Base-by-base conservation (phyloP, 2,329 filamentous ascomycete genomes). In the Arthrobotrys conoides region DNA sequence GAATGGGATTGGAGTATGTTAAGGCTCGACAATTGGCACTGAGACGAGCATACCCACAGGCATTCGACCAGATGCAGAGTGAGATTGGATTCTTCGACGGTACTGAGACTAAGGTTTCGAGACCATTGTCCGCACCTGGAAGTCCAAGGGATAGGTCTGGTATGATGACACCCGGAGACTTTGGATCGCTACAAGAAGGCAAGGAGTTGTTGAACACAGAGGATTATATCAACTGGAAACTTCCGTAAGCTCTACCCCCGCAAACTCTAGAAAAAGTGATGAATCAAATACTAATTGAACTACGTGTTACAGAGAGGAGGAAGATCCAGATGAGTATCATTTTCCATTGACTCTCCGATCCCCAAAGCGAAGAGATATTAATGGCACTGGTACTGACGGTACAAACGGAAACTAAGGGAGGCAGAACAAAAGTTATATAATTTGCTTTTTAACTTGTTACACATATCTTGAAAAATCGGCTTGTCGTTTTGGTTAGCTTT, bases 151-250 rank as follows among this genome's bases (percentile, higher is more conserved):
- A 97, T 84, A 90, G 94, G 38, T 91, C 91, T 51, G 96, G 96
- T 68, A 97, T 97, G 94, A 98, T 99, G 96, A 99, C 96, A 0
- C 96, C 96, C 6, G 96, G 96, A 57, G 96, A 99, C 85, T 98
- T 98, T 87, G 96, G 94, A 30, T 97, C 93, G 82, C 87, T 99
- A 71, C 96, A 98, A 85, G 96, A 99, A 85, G 93, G 94, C 53
- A 91, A 92, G 51, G 96, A 99, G 85, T 94, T 95, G 0, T 86
- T 99, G 82, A 96, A 89, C 86, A 98, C 96, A 0, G 96, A 99
- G 85, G 96, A 99, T 84, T 98, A 99, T 84, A 93, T 98, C 83
- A 92, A 95, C 36, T 99, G 96, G 96, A 97, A 96, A 86, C 87
- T 98, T 76, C 96, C 95, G 92, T 98, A 89, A 79, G 30, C 61